Conservation (phyloP, 2,329 filamentous ascomycete genomes). For the Cordyceps cicadae region DNA sequence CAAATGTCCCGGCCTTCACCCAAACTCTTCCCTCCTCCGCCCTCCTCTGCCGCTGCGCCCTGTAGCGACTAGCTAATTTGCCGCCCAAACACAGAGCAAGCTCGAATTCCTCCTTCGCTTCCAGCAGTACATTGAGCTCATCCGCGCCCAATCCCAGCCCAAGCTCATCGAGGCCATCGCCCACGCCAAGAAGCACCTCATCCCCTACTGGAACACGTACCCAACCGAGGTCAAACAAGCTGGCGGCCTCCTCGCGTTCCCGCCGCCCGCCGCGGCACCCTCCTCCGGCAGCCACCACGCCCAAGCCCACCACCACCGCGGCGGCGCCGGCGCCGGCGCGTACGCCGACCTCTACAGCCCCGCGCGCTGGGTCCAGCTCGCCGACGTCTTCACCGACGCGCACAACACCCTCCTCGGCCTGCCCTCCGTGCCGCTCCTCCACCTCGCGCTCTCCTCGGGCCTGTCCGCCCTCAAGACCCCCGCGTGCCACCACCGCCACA, state of each 20-base stretch:
- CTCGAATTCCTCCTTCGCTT: slow-evolving; percentile 89
- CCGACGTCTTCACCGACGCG: slow-evolving; percentile 72
- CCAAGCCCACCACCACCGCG: too few relatives aligned
- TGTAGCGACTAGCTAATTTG: too few relatives aligned
- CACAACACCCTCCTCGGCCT: slow-evolving; percentile 81
- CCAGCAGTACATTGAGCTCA: slow-evolving; percentile 91
- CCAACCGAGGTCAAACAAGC: slow-evolving; percentile 62
- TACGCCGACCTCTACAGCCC: slow-evolving; percentile 59
- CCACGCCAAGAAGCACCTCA: slow-evolving; percentile 76
- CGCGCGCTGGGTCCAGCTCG: slow-evolving; percentile 66
- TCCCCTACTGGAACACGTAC: slow-evolving; percentile 60
- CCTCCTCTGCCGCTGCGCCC: too few relatives aligned
- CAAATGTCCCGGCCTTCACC: too few relatives aligned
- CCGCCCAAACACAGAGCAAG: slow-evolving; percentile 47
- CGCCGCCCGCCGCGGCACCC: slow-evolving; percentile 26
- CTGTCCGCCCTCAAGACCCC: slow-evolving; percentile 94
- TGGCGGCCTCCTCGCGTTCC: slow-evolving; percentile 72
- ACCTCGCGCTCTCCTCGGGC: slow-evolving; percentile 83
- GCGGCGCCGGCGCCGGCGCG: slow-evolving; percentile 28
- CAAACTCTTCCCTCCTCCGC: background rate
- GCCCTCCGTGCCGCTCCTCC: slow-evolving; percentile 73
- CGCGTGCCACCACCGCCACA: slow-evolving; percentile 63
- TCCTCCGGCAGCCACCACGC: too few relatives aligned
- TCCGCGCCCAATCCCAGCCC: slow-evolving; percentile 54
- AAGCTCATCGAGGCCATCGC: slow-evolving; percentile 69